Conservation (phyloP, 768 basidiomycete species). For the Auricularia auricula-judae region DNA sequence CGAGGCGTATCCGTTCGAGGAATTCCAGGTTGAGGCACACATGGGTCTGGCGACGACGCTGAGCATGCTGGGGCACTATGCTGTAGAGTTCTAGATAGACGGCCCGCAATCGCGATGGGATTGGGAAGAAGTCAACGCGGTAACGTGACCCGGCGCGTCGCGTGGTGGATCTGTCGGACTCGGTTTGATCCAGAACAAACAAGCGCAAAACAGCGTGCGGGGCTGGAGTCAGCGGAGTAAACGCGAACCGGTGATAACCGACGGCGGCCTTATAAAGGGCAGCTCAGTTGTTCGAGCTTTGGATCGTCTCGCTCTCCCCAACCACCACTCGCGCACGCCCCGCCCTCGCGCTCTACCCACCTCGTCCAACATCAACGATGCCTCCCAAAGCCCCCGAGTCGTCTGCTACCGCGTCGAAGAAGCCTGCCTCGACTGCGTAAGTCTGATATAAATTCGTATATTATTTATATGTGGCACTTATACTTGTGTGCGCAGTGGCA, state of each 20-base stretch:
- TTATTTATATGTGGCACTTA: conserved; percentile 20
- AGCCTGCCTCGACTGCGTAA: conserved; percentile 39
- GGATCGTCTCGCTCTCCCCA: not conserved
- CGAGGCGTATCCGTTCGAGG: conserved; percentile 61
- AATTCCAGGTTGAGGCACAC: conserved; percentile 70
- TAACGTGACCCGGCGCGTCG: too few species aligned
- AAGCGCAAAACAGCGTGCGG: not conserved
- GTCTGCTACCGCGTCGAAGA: conserved; percentile 27
- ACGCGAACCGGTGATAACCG: too few species aligned
- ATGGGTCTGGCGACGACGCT: conserved; percentile 33
- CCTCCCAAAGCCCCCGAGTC: conserved; percentile 1
- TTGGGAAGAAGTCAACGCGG: too few species aligned
- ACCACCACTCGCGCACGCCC: not conserved
- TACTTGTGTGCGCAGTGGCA: conserved; percentile 19
- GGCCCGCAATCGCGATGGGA: not conserved
- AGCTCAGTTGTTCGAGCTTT: not conserved
- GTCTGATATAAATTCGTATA: conserved; percentile 41
- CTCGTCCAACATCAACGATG: not conserved
- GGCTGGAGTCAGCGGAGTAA: not conserved
- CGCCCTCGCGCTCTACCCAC: not conserved
- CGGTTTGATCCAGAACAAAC: not conserved
- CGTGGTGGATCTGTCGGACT: not conserved
- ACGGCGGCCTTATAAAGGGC: not conserved
- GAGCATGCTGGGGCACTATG: conserved; percentile 10
- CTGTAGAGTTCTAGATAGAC: not conserved